These are phyloP conservation scores for Fusarium coicis DNA, from an alignment of 2,329 filamentous ascomycete genomes.

Conservation along the genomic window DNA sequence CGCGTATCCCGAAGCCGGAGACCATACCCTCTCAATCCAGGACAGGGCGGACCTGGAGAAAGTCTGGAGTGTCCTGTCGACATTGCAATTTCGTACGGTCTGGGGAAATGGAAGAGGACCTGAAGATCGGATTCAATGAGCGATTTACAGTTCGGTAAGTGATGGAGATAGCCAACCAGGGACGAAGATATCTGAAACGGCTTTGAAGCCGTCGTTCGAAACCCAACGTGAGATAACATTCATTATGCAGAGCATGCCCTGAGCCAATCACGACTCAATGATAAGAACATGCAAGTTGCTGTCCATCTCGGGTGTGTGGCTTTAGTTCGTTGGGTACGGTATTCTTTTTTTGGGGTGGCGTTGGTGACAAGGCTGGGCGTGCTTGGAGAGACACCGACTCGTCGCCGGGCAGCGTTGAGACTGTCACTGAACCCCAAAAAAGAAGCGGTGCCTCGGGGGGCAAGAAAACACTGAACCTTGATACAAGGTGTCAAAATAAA, in stretches of 20 bases:
- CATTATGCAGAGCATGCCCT: conserved; percentile 49
- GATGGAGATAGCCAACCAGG: conserved; percentile 20
- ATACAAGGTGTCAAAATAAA: no score
- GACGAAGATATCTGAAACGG: conserved; percentile 29
- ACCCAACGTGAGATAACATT: conserved; percentile 45
- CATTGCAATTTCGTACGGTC: conserved; percentile 24
- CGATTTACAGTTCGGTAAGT: conserved; percentile 37
- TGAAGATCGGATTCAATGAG: conserved; percentile 39
- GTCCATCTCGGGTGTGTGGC: conserved; percentile 17
- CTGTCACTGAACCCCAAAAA: conserved; percentile 22
- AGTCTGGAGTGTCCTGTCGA: conserved; percentile 27
- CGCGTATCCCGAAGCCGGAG: conserved; percentile 32
- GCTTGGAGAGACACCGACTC: conserved; percentile 28
- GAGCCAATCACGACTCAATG: conserved; percentile 45
- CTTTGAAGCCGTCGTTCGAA: conserved; percentile 27
- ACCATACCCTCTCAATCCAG: neutral
- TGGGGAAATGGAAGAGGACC: conserved; percentile 40
- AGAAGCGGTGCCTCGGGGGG: conserved; percentile 28
- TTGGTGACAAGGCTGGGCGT: conserved; percentile 26
- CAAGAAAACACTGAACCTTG: no score
- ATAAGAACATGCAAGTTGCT: conserved; percentile 43
- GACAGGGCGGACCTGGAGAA: conserved; percentile 21
- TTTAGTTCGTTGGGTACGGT: conserved; percentile 24
- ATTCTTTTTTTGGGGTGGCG: conserved; percentile 41
- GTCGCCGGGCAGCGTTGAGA: conserved; percentile 19